Conservation (phyloP, 352 stramenopile species). For the Globisporangium irregulare region DNA sequence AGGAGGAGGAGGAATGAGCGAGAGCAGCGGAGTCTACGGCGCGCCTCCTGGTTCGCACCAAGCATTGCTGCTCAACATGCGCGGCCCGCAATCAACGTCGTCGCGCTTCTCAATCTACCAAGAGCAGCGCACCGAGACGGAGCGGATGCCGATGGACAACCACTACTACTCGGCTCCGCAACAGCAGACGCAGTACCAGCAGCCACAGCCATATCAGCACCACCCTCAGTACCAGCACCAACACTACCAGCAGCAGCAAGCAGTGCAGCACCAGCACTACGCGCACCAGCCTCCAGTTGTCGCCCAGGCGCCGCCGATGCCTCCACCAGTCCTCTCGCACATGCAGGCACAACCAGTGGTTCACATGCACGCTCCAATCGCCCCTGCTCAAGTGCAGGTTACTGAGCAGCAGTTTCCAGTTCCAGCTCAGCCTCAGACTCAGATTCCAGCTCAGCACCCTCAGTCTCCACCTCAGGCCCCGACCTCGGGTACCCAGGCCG, state of each 20-base stretch:
- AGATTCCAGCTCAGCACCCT: background rate
- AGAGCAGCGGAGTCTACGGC: constrained; percentile 10
- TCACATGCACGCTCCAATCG: background rate
- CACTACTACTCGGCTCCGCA: constrained; percentile 10
- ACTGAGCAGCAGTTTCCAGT: background rate
- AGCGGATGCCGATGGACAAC: background rate
- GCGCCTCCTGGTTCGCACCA: constrained; percentile 15
- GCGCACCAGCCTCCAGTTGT: background rate
- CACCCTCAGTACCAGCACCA: constrained; percentile 3
- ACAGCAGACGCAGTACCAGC: constrained; percentile 6
- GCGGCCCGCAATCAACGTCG: background rate
- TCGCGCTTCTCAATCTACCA: constrained; percentile 19
- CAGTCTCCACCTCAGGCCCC: background rate
- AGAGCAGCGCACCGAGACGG: background rate
- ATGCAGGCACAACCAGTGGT: background rate
- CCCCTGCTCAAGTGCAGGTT: background rate
- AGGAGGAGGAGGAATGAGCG: background rate
- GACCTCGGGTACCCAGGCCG: background rate
- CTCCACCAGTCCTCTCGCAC: background rate
- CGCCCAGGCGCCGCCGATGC: background rate
- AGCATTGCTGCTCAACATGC: constrained; percentile 17
- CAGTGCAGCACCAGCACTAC: constrained; percentile 8
- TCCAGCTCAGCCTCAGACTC: background rate
- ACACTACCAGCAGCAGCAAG: constrained; percentile 1
- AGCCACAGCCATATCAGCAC: background rate